Evolutionary conservation across 768 basidiomycete genomes (phyloP).

Genomic region (Pulveroboletus ravenelii): DNA sequence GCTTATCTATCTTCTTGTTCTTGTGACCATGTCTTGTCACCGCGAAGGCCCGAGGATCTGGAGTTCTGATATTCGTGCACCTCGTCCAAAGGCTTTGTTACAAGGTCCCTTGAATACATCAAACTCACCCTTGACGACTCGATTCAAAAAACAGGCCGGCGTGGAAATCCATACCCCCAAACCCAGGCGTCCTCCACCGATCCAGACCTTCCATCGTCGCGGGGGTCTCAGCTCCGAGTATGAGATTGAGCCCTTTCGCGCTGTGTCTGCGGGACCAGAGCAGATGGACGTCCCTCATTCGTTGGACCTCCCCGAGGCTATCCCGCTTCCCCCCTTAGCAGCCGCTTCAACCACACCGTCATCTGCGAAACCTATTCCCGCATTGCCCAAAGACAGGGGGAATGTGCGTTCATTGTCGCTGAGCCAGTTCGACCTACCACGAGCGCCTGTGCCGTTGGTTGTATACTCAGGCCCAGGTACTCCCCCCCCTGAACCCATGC

Average conservation of each 20-base stretch:
- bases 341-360: conserved; percentile 13
- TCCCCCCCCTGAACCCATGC: conserved; percentile 13
- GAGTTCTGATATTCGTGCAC: conserved; percentile 43
- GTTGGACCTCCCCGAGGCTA: conserved; percentile 23
- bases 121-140: conserved; percentile 32
- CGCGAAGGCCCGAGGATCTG: conserved; percentile 48
- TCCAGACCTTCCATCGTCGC: conserved; percentile 28
- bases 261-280: conserved; percentile 21
- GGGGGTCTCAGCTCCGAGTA: conserved; percentile 41
- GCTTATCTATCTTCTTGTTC: conserved; percentile 49
- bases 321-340: conserved; percentile 21
- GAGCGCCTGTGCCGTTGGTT: conserved; percentile 20
- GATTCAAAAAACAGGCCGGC: conserved; percentile 31
- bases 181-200: conserved; percentile 37
- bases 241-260: conserved; percentile 44
- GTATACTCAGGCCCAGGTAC: conserved; percentile 31
- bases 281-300: conserved; percentile 16
- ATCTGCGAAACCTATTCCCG: conserved; percentile 12
- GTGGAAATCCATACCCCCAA: conserved; percentile 42
- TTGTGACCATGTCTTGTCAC: conserved; percentile 42
- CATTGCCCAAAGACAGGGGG: conserved; percentile 4
- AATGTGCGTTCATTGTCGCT: conserved; percentile 7
- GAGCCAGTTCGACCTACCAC: conserved; percentile 5
- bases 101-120: conserved; percentile 33
- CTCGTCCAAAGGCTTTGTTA: conserved; percentile 33